Base-by-base conservation (phyloP, 2,329 filamentous ascomycete species). In the Pseudogymnoascus sp. region DNA sequence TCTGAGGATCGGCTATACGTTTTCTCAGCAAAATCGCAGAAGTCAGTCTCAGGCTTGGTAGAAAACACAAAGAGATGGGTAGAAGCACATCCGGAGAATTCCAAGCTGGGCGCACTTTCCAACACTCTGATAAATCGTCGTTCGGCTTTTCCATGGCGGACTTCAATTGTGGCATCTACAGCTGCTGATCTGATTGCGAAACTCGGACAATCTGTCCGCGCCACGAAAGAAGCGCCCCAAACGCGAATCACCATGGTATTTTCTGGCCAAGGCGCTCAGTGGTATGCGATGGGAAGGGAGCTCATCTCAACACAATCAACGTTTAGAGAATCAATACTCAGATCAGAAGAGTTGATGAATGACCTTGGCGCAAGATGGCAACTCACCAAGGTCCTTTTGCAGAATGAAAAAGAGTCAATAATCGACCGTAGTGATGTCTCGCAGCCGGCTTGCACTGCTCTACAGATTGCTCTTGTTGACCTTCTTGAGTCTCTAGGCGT, bases 401-500 rank as follows among this genome's bases (percentile, higher is more conserved):
- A 42, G 38, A 17, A 42, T 42, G 38, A 42, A 42, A 42, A 42
- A 42, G 38, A 42, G 38, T 42, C 38, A 19, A 42, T 42, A 42
- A 42, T 42, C 38, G 38, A 42, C 38, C 38, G 38, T 42, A 42
- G 38, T 42, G 60, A 61, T 17, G 46, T 68, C 21, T 68, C 72
- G 2, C 77, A 80, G 67, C 77, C 78, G 64, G 70, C 76, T 73
- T 78, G 74, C 65, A 79, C 78, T 0, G 77, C 80, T 0, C 64
- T 83, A 2, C 81, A 83, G 67, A 70, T 83, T 29, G 63, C 75
- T 2, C 68, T 83, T 1, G 74, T 78, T 0, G 72, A 77, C 15
- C 71, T 83, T 3, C 71, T 83, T 0, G 38, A 74, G 21, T 75
- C 75, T 2, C 79, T 74, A 70, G 75, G 73, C 1, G 69, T 81